Percentiles rank a stretch among this genome's conserved stretches.
Conservation (phyloP, 1,139 yeast species). For the Protomyces inundatus region DNA sequence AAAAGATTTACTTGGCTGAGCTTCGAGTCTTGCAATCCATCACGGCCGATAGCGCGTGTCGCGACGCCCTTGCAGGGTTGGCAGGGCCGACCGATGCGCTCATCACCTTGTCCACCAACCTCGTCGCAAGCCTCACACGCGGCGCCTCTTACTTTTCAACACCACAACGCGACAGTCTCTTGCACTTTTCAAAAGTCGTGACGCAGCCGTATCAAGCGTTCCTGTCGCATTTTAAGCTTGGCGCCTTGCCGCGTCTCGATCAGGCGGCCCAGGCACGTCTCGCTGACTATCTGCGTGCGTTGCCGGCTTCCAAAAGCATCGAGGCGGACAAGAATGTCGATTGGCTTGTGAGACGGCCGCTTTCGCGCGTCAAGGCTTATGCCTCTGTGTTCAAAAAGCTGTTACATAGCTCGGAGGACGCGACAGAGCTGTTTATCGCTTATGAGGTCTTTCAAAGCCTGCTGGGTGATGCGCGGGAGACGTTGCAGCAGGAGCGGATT, state of each 20-base stretch:
- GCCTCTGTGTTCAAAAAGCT: slow-evolving; percentile 15
- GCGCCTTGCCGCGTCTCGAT: not conserved
- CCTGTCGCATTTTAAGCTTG: slow-evolving; percentile 3
- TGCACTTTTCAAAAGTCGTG: slow-evolving; percentile 12
- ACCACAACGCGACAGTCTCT: slow-evolving; percentile 14
- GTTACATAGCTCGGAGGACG: slow-evolving; percentile 21
- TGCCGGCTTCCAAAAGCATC: not conserved
- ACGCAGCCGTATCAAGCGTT: slow-evolving; percentile 6
- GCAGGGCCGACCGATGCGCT: slow-evolving; percentile 1
- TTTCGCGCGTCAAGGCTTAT: slow-evolving; percentile 18
- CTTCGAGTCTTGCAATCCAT: not conserved
- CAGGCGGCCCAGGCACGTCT: slow-evolving; percentile 6
- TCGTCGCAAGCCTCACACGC: not conserved
- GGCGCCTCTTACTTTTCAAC: slow-evolving; percentile 7
- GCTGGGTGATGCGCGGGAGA: slow-evolving; percentile 16
- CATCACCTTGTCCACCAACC: slow-evolving; percentile 5
- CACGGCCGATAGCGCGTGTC: not conserved
- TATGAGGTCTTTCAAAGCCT: slow-evolving; percentile 18
- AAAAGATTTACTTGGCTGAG: slow-evolving; percentile 7
- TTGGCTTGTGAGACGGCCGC: slow-evolving; percentile 25
- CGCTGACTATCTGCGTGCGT: not conserved
- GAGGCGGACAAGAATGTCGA: slow-evolving; percentile 19
- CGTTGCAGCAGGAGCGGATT: slow-evolving; percentile 10
- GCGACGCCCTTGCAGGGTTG: slow-evolving; percentile 1
- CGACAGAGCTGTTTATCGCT: slow-evolving; percentile 21